Conservation (phyloP, 2,329 filamentous ascomycete species). For the Beauveria bassiana region DNA sequence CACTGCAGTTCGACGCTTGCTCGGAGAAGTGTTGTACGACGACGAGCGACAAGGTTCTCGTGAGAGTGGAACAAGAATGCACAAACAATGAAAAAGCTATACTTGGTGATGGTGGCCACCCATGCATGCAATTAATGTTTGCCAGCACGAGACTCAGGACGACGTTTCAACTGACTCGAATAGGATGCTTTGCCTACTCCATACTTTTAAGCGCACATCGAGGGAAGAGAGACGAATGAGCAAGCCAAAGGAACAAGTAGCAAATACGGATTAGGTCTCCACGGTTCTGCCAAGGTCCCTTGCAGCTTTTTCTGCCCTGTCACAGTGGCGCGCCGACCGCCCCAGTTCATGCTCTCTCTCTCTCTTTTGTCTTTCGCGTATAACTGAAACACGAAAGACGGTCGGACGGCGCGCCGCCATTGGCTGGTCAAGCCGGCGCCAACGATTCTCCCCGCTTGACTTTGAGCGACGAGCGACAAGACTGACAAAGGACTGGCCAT, state of each 20-base stretch:
- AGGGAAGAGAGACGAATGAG: background rate
- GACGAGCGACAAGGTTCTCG: too few species aligned
- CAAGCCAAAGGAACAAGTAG: background rate
- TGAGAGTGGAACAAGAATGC: too few species aligned
- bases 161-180: too few species aligned
- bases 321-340: background rate
- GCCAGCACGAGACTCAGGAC: too few species aligned
- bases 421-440: background rate
- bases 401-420: background rate
- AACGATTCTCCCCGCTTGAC: background rate
- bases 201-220: too few species aligned
- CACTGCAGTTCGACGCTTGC: too few species aligned
- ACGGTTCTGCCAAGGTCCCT: background rate
- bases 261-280: background rate
- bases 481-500: constrained; percentile 1
- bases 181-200: too few species aligned
- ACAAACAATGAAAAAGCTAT: too few species aligned
- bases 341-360: background rate
- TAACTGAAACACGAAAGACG: constrained; percentile 1
- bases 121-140: too few species aligned
- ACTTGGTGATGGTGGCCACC: too few species aligned
- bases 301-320: background rate
- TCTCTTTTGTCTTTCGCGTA: background rate
- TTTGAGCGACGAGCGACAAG: background rate
- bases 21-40: too few species aligned